A percentile compares a stretch with the other conserved stretches of the same genome.
These are phyloP conservation scores for Pulveroboletus frians DNA, from an alignment of 768 basidiomycete species.

Conservation along the genomic window DNA sequence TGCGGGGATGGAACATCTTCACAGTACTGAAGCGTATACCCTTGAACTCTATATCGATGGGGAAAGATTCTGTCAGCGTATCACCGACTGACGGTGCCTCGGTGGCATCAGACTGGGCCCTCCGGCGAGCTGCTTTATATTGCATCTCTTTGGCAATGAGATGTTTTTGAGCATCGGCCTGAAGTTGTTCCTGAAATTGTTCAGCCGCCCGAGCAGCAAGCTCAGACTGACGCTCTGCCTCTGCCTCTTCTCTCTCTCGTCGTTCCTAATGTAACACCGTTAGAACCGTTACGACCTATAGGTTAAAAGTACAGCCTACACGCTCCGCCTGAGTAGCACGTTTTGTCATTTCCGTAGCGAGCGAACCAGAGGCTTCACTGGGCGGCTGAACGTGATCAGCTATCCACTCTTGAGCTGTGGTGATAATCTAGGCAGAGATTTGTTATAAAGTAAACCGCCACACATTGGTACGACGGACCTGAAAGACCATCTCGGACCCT, in stretches of 20 bases:
- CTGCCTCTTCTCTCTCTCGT: conserved; percentile 50
- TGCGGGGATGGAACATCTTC: conserved; percentile 66
- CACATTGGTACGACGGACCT: conserved; percentile 38
- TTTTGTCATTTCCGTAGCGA: conserved; percentile 74
- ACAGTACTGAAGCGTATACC: conserved; percentile 60
- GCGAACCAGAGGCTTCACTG: conserved; percentile 58
- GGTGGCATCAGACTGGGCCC: conserved; percentile 68
- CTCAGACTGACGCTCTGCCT: conserved; percentile 47
- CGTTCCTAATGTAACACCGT: conserved; percentile 38
- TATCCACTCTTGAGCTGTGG: conserved; percentile 69
- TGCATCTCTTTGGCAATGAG: conserved; percentile 40
- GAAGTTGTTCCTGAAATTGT: conserved; percentile 61
- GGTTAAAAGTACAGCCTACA: conserved; percentile 30
- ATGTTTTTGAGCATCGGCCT: conserved; percentile 59
- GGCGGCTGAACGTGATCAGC: conserved; percentile 49
- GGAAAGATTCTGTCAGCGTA: conserved; percentile 59
- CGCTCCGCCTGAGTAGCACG: conserved; percentile 67
- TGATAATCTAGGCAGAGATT: conserved; percentile 50
- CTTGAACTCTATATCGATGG: conserved; percentile 49
- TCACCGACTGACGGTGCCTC: conserved; percentile 50
- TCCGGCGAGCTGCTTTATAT: conserved; percentile 49
- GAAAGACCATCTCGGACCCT: conserved; percentile 76
- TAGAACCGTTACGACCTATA: background rate
- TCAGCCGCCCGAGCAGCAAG: conserved; percentile 49
- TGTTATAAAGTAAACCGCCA: background rate